Evolutionary conservation across 306 rosid genomes (phyloP).

Genomic region (Trifolium subterraneum): DNA sequence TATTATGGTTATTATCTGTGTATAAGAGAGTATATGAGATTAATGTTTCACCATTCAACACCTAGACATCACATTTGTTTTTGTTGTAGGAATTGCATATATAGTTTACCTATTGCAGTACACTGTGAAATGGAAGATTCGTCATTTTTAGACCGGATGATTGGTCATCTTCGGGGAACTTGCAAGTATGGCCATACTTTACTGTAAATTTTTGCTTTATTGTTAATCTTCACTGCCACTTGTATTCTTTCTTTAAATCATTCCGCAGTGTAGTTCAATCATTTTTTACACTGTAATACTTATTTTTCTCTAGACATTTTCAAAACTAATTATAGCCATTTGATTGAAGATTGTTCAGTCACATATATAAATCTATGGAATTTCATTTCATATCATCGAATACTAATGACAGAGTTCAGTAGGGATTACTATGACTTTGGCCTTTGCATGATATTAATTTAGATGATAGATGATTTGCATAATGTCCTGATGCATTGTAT

Average conservation of each 20-base stretch:
- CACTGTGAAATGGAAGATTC: conserved; percentile 61
- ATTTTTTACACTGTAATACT: neutral
- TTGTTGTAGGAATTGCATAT: conserved; percentile 41
- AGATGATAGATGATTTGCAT: conserved; percentile 3
- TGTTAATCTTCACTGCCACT: neutral
- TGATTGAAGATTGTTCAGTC: conserved; percentile 2
- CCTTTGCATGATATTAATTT: neutral
- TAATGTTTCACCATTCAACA: neutral
- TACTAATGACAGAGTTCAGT: conserved; percentile 7
- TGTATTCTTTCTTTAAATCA: neutral
- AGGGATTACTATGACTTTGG: neutral
- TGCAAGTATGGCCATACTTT: conserved; percentile 70
- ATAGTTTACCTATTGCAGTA: conserved; percentile 21
- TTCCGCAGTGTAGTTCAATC: neutral
- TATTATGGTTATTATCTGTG: conserved; percentile 16
- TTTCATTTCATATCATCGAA: conserved; percentile 6
- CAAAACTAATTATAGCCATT: neutral
- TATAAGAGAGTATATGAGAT: conserved; percentile 2
- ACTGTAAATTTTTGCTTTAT: conserved; percentile 9
- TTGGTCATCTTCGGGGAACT: conserved; percentile 68
- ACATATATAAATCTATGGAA: neutral
- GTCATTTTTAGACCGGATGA: conserved; percentile 60
- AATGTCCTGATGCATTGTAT: conserved; percentile 12
- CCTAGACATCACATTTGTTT: neutral
- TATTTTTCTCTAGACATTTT: neutral